phyloP scores from a whole-genome alignment of 192 early-diverging fungal species.

The Coemansia sp. region DNA sequence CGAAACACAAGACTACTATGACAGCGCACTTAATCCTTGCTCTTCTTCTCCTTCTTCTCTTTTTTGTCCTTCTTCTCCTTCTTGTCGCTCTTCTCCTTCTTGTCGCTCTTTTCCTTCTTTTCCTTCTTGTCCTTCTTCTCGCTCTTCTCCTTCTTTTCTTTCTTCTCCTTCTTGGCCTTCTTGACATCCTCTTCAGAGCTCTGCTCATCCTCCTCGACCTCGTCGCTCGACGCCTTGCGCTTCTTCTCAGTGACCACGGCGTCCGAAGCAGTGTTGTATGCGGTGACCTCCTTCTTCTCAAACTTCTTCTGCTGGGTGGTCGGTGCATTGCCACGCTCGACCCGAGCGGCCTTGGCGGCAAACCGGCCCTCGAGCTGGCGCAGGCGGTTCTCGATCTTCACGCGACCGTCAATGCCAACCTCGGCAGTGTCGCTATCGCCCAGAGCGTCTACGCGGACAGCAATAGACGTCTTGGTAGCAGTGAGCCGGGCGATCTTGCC shows the following conservation, averaged over 20 bases:
- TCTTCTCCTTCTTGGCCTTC: slow-evolving; percentile 49
- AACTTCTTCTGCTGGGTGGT: slow-evolving; percentile 50
- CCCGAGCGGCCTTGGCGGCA: slow-evolving; percentile 67
- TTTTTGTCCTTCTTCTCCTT: slow-evolving; percentile 38
- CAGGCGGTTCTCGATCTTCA: slow-evolving; percentile 85
- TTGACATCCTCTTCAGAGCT: slow-evolving; percentile 41
- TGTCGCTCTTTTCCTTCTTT: slow-evolving; percentile 33
- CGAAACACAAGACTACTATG: neutral
- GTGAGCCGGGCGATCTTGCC: slow-evolving; percentile 96
- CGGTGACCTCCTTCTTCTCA: slow-evolving; percentile 50
- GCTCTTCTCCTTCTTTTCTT: slow-evolving; percentile 44
- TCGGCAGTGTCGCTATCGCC: slow-evolving; percentile 76
- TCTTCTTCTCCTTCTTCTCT: slow-evolving; percentile 45
- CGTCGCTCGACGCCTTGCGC: slow-evolving; percentile 52
- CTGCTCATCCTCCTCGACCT: slow-evolving; percentile 39
- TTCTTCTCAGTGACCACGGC: slow-evolving; percentile 48
- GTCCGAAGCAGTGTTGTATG: slow-evolving; percentile 57
- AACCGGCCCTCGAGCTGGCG: slow-evolving; percentile 85
- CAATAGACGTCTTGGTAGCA: slow-evolving; percentile 87
- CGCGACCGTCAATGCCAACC: slow-evolving; percentile 81
- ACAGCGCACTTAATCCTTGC: slow-evolving; percentile 27
- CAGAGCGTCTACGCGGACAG: slow-evolving; percentile 90
- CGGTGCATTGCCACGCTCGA: slow-evolving; percentile 58
- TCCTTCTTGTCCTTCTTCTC: slow-evolving; percentile 22
- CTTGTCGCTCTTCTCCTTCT: slow-evolving; percentile 51